Base-by-base conservation (phyloP, 192 early-diverging fungal species). In the Podila minutissima region DNA sequence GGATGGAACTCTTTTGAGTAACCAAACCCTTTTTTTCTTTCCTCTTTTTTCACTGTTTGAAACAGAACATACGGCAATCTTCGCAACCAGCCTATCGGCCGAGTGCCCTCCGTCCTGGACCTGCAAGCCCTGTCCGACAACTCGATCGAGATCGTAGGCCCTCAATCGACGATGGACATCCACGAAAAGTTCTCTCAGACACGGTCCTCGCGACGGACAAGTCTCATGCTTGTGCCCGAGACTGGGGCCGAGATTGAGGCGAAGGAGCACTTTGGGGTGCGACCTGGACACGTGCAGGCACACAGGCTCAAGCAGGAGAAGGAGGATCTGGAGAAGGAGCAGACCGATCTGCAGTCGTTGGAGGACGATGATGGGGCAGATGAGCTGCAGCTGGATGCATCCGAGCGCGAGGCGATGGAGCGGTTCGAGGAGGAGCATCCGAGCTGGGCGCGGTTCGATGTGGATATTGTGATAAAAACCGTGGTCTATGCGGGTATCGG, bases 401-500 rank as follows among this genome's bases (percentile, higher is more conserved):
- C 65, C 10, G 77, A 81, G 26, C 60, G 71, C 19, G 62, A 50
- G 12, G 77, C 77, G 9, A 73, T 73, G 77, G 77, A 81, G 28
- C 67, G 68, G n/a, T 81, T 81, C 53, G 77, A 81, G 19, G 66
- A 48, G 32, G 77, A 81, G 62, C 70, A 81, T 69, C 77, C 77
- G 19, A 46, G 71, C n/a, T 81, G 77, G 77, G 77, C 71, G 37
- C 77, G 86, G 5, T 89, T 87, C 48, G 87, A 89, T 70, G 83
- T 89, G 5, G 87, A 89, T 59, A 89, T 89, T 67, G 87, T 89
- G 26, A 89, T 86, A 60, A 89, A 89, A 73, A 73, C 86, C 20
- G 86, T 89, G 46, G 87, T 89, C 31, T 89, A 89, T 75, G 87
- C 85, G 35, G 87, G 86, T 32, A 88, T 88, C 62, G 87, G 87